These are phyloP conservation scores for Solanum dulcamara DNA, from an alignment of 257 asterid genomes.

Conservation along the genomic window DNA sequence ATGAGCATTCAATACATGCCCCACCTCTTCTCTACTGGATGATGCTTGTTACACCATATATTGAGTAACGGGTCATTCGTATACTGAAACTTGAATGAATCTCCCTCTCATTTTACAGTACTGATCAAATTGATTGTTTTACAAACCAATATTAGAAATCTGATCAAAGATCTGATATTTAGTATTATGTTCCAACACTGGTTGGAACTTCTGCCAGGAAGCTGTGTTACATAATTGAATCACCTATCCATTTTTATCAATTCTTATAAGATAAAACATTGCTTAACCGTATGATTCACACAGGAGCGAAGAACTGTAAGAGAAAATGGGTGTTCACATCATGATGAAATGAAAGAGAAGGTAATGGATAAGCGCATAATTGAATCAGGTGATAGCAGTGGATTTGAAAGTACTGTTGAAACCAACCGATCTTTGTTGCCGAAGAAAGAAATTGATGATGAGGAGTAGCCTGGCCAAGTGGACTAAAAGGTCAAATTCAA, in stretches of 20 bases:
- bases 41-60: neutral
- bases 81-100: neutral
- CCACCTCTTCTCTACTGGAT: neutral
- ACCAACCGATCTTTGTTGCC: slow-evolving; percentile 36
- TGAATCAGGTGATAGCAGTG: slow-evolving; percentile 77
- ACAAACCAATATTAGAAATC: neutral
- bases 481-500: neutral
- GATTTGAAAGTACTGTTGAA: slow-evolving; percentile 66
- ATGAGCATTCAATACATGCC: neutral
- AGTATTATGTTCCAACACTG: neutral
- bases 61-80: neutral
- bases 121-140: neutral
- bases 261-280: neutral
- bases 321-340: slow-evolving; percentile 28
- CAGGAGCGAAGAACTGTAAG: slow-evolving; percentile 64
- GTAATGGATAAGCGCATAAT: slow-evolving; percentile 27
- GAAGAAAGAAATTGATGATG: slow-evolving; percentile 51
- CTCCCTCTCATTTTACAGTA: neutral
- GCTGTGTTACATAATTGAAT: neutral
- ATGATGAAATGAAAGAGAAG: slow-evolving; percentile 27
- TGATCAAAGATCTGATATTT: neutral
- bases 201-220: neutral
- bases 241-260: neutral
- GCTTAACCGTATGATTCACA: neutral
- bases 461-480: slow-evolving; percentile 15